Percentiles rank a stretch among this genome's conserved stretches.
Conservation (phyloP, 1,139 yeast genomes). For the Hansenula sp. region DNA sequence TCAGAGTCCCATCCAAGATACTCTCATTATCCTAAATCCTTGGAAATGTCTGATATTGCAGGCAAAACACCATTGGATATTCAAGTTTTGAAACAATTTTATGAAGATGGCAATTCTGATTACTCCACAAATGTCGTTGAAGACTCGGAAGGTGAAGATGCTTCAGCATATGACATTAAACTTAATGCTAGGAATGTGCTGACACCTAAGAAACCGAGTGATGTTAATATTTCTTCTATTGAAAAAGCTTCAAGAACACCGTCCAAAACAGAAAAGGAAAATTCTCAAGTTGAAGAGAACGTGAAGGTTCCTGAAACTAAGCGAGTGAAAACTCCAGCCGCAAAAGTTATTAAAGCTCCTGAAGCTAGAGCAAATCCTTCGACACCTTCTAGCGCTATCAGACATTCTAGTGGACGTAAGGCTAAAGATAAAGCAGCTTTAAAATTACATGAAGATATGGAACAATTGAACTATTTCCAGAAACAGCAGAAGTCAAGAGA, state of each 20-base stretch:
- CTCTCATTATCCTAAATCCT: constrained; percentile 40
- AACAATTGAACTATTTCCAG: constrained; percentile 59
- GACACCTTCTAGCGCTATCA: constrained; percentile 5
- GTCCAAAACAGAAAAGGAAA: too few relatives aligned
- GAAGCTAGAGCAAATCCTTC: neutral
- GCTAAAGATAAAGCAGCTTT: constrained; percentile 67
- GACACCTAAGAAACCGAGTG: neutral
- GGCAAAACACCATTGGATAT: constrained; percentile 48
- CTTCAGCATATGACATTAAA: constrained; percentile 3
- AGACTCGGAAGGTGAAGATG: constrained; percentile 19
- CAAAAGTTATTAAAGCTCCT: constrained; percentile 1
- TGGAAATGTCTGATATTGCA: constrained; percentile 39
- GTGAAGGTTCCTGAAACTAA: neutral
- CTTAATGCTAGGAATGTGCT: constrained; percentile 4
- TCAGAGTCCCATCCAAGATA: constrained; percentile 43
- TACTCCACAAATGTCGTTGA: constrained; percentile 18
- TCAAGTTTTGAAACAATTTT: constrained; percentile 39
- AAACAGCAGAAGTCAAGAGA: constrained; percentile 31
- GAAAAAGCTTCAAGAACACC: neutral
- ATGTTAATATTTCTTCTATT: neutral
- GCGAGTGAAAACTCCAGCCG: neutral
- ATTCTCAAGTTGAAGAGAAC: neutral
- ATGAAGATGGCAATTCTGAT: constrained; percentile 21
- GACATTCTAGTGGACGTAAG: constrained; percentile 29
- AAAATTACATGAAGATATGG: constrained; percentile 66